A percentile compares a stretch with the other conserved stretches of the same genome.
Conservation (phyloP, 2,329 filamentous ascomycete genomes). For the Claviceps pusilla region DNA sequence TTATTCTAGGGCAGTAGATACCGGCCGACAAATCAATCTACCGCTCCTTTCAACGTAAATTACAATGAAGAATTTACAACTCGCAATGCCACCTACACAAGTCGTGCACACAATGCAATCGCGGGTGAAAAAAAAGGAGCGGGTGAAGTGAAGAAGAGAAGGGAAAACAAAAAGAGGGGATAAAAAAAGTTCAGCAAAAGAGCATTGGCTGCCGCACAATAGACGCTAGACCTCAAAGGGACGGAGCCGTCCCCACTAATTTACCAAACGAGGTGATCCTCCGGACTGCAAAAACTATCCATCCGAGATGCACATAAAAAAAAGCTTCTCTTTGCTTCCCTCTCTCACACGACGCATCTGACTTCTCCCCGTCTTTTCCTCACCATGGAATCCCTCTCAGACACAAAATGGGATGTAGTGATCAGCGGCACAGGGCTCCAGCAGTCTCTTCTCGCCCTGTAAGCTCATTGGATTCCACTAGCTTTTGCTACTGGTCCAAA, state of each 20-base stretch:
- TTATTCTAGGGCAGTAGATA: slow-evolving; percentile 79
- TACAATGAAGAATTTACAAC: slow-evolving; percentile 16
- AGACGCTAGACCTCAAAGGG: slow-evolving; percentile 3
- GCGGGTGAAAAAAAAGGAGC: slow-evolving; percentile 16
- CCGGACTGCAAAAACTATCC: slow-evolving; percentile 7
- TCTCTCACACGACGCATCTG: not conserved
- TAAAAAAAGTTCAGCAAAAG: slow-evolving; percentile 13
- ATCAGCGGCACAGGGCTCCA: slow-evolving; percentile 65
- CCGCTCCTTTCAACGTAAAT: slow-evolving; percentile 34
- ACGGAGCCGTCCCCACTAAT: not conserved
- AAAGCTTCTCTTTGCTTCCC: not conserved
- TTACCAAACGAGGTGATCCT: not conserved
- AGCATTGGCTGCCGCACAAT: not conserved
- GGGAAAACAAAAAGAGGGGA: slow-evolving; percentile 2
- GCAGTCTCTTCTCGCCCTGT: slow-evolving; percentile 70
- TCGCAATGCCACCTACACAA: slow-evolving; percentile 37
- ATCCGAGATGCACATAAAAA: slow-evolving; percentile 6
- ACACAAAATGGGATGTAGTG: slow-evolving; percentile 64
- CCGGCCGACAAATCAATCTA: slow-evolving; percentile 54
- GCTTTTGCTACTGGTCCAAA: not conserved
- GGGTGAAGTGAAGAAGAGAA: slow-evolving; percentile 10
- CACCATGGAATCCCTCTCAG: slow-evolving; percentile 58
- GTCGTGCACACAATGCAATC: slow-evolving; percentile 15
- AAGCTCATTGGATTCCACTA: slow-evolving; percentile 26
- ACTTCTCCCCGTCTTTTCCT: slow-evolving; percentile 5